phyloP scores from a whole-genome alignment of 139 green algal genomes.

The Klebsormidium nitens region DNA sequence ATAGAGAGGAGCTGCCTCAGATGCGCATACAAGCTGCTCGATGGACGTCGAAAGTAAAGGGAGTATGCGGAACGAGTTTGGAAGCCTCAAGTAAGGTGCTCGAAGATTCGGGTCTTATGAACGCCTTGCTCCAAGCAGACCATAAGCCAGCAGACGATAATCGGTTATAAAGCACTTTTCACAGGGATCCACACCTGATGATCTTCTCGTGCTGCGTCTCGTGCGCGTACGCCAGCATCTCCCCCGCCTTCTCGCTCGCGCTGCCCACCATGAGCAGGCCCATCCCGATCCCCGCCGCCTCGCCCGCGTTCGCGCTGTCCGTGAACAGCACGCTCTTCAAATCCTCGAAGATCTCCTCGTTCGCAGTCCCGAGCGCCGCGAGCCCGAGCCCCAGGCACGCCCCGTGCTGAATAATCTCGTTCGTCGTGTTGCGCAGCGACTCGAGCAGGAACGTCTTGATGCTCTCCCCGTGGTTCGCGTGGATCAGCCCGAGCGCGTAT shows the following conservation, averaged over 20 bases:
- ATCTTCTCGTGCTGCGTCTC: slow-evolving; percentile 97
- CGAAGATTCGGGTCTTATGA: no score
- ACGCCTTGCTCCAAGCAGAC: no score
- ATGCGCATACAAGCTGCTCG: no score
- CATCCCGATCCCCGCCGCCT: slow-evolving; percentile 82
- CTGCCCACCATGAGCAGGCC: slow-evolving; percentile 78
- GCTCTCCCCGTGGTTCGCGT: slow-evolving; percentile 78
- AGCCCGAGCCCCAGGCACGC: slow-evolving; percentile 93
- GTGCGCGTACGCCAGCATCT: slow-evolving; percentile 94
- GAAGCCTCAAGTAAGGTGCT: no score
- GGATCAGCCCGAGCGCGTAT: slow-evolving; percentile 96
- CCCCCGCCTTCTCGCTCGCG: slow-evolving; percentile 57
- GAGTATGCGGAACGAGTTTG: no score
- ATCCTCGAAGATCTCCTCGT: slow-evolving; percentile 88
- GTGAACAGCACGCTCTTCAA: slow-evolving; percentile 82
- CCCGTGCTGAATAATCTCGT: slow-evolving; percentile 88
- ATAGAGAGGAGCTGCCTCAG: no score
- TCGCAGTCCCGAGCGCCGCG: slow-evolving; percentile 72
- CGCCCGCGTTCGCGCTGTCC: slow-evolving; percentile 72
- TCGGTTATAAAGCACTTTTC: no score
- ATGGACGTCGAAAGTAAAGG: no score
- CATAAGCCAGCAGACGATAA: no score
- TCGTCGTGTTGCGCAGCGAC: slow-evolving; percentile 64
- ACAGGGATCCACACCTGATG: slow-evolving; percentile 54
- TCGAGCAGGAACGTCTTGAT: slow-evolving; percentile 80